Evolutionary conservation across 225 moss, liverwort and hornwort species (phyloP), one percentile per base, ranked within the genome.

Genomic region (Pseudisothecium myosuroides): DNA sequence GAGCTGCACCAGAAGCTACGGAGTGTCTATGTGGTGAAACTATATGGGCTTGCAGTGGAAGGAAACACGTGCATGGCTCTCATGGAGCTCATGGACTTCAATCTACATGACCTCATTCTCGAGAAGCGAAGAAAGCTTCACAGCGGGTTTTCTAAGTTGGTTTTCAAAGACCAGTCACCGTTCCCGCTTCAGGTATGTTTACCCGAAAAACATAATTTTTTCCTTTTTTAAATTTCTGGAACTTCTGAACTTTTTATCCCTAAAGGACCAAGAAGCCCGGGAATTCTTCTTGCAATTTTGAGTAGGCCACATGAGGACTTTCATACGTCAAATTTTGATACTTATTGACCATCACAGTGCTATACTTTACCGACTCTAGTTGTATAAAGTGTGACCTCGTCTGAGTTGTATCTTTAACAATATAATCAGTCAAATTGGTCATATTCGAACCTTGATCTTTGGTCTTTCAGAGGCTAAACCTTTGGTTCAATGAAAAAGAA

Each of bases 1-100:
- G 12, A 26, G 49, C 54, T 81, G 65, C 88, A 88, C 76, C 45
- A 41, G 34, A 11, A 37, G 47, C 68, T 91, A 29, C 58, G 76
- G 50, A 75, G 76, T 68, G n/a, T 37, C 26, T 64, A 91, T 56
- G 76, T 91, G 67, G 91, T 91, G 56, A 88, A 81, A 82, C 39
- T 91, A 8, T 18, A 41, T 45, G 91, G 91, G 32, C 59, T 82
- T 60, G 63, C 82, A 29, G 58, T 73, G 12, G 76, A 85, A 22
- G 43, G 36, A 28, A 85, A 76, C 49, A 76, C 2, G 45, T 88
- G 86, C 76, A 91, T 88, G 91, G 75, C 52, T 49, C 73, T 88
- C 59, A 91, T 91, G 88, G 88, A 88, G 82, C 85, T 88, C 29
- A 88, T 91, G 91, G 65, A 91, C 39, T 74, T 81, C 63, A 85